These are phyloP conservation scores for Aurinia saxatilis DNA, from an alignment of 345 rosid genomes.

Conservation along the genomic window DNA sequence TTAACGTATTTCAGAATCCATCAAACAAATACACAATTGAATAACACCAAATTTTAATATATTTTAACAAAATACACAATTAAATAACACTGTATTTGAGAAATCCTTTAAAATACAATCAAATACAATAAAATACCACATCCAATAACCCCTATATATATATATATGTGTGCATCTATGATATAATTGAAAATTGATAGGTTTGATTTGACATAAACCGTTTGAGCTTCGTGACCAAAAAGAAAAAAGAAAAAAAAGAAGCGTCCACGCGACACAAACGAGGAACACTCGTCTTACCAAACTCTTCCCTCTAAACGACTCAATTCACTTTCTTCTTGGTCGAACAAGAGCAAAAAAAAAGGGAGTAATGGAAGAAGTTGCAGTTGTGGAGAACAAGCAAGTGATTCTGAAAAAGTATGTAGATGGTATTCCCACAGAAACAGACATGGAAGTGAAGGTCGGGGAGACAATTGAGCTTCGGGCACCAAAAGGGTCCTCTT, in stretches of 20 bases:
- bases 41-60: too few species aligned
- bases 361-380: constrained; percentile 7
- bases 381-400: constrained; percentile 29
- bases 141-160: too few species aligned
- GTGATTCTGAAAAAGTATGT: constrained; percentile 30
- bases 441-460: constrained; percentile 29
- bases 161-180: too few species aligned
- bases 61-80: too few species aligned
- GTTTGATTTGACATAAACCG: too few species aligned
- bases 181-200: too few species aligned
- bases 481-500: constrained; percentile 29
- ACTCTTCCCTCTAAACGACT: background rate
- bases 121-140: too few species aligned
- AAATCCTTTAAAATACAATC: too few species aligned
- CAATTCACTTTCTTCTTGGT: background rate
- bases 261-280: background rate
- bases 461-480: constrained; percentile 19
- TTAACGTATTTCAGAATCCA: too few species aligned
- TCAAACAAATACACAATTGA: too few species aligned
- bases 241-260: background rate
- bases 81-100: too few species aligned
- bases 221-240: too few species aligned
- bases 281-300: constrained; percentile 23
- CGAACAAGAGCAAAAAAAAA: background rate
- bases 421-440: constrained; percentile 29